Percentiles rank a stretch among this genome's conserved stretches.
Evolutionary conservation across 1,139 yeast species (phyloP).

Genomic region (Saccharomyces hybrid): DNA sequence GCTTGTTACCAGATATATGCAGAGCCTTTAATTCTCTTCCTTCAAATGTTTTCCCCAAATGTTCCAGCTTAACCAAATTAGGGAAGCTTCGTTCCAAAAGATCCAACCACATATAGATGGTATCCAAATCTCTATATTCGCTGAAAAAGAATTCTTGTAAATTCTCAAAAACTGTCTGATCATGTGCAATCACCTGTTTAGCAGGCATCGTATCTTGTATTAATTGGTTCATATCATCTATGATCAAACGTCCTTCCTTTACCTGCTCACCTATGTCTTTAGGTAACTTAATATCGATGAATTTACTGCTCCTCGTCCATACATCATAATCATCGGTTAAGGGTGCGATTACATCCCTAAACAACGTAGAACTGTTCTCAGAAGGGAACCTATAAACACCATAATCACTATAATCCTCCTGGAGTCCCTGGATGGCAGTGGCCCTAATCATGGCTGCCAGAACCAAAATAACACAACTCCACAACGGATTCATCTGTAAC

Average conservation of each 20-base stretch:
- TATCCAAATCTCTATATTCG: constrained; percentile 59
- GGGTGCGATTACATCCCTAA: constrained; percentile 25
- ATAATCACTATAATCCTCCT: constrained; percentile 16
- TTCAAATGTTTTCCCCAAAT: constrained; percentile 68
- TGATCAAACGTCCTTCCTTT: constrained; percentile 37
- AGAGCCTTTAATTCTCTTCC: constrained; percentile 62
- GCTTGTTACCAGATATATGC: constrained; percentile 44
- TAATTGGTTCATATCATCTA: constrained; percentile 52
- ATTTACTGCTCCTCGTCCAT: constrained; percentile 33
- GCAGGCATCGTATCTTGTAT: constrained; percentile 47
- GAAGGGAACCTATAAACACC: constrained; percentile 21
- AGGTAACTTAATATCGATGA: constrained; percentile 37
- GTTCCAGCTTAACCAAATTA: constrained; percentile 49
- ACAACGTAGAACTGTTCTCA: constrained; percentile 14
- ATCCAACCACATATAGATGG: constrained; percentile 68
- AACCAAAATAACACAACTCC: background rate
- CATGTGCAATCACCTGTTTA: constrained; percentile 5
- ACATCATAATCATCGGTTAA: constrained; percentile 21
- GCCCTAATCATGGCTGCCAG: background rate
- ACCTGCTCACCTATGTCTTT: constrained; percentile 18
- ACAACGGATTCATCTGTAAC: background rate
- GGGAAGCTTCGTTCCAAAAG: constrained; percentile 52
- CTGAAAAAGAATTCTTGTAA: constrained; percentile 46
- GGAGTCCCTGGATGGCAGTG: background rate
- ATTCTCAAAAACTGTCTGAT: constrained; percentile 3